Base-by-base conservation (phyloP, 2,329 filamentous ascomycete genomes). In the Nothopassalora personata region DNA sequence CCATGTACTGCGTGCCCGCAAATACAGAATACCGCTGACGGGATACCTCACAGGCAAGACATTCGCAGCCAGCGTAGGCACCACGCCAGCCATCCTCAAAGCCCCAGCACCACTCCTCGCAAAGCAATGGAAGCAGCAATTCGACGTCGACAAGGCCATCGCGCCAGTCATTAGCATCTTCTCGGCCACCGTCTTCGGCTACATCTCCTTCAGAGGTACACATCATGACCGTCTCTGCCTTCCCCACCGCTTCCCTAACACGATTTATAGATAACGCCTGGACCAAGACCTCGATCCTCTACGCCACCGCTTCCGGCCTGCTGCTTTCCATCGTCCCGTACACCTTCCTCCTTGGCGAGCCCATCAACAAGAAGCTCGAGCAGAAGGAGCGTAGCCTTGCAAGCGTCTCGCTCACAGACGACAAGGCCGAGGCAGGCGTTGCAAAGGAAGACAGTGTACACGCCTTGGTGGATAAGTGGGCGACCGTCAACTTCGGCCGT, bases 391-490 rank as follows among this genome's bases (percentile, higher is more conserved):
- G 77, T 5, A 71, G 75, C 51, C 73, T 77, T 15, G 71, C 72
- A 23, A 68, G 64, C 3, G 65, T 73, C 13, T 73, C 69, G 10
- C 64, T 76, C 48, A 58, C 43, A 13, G 56, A 58, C n/a, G 43
- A 30, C 18, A 48, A 51, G n/a, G 56, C 56, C n/a, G 56, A 58
- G 31, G 56, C 51, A 11, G 56, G 56, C 7, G 15, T 58, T 23
- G n/a, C 50, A 30, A 70, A 75, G 55, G 76, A 75, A 48, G 77
- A 80, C 71, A 79, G 74, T 0, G 74, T 75, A 7, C 81, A 83
- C 70, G 75, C 72, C 59, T 68, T 85, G 64, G 75, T 86, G 39
- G 82, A 85, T 65, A 74, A 72, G 59, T 86, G 83, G 83, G 82
- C 75, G 3, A 72, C 76, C 53, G 67, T 84, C 65, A 84, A 84